Conservation (phyloP, 2,329 filamentous ascomycete genomes). For the Arachnomyces sp. region DNA sequence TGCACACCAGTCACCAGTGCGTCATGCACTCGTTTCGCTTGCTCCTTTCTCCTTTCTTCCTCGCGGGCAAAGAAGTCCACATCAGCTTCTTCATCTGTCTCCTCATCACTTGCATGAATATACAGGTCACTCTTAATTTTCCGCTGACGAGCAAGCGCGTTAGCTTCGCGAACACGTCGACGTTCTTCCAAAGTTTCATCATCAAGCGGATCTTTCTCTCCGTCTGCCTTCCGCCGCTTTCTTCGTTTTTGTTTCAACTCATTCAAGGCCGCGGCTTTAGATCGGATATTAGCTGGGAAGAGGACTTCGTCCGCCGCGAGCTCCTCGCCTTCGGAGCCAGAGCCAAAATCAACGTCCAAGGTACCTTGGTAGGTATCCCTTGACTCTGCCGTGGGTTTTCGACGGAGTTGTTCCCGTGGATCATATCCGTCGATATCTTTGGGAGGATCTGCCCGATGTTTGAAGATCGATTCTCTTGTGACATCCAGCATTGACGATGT, state of each 20-base stretch:
- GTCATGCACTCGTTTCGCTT: conserved; percentile 41
- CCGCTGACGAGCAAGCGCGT: conserved; percentile 64
- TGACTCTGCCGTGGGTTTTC: conserved; percentile 47
- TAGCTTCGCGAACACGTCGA: conserved; percentile 53
- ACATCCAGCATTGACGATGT: conserved; percentile 59
- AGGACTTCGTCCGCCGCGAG: conserved; percentile 51
- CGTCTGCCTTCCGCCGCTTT: conserved; percentile 43
- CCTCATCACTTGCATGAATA: conserved; percentile 78
- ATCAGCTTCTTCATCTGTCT: conserved; percentile 69
- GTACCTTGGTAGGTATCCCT: conserved; percentile 24
- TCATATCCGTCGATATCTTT: conserved; percentile 65
- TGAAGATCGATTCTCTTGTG: conserved; percentile 62
- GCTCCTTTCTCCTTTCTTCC: conserved; percentile 54
- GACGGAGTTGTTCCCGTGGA: conserved; percentile 70
- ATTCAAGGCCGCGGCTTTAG: conserved; percentile 46
- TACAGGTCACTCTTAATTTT: conserved; percentile 80
- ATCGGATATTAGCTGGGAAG: conserved; percentile 52
- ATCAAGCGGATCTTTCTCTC: conserved; percentile 50
- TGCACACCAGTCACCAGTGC: conserved; percentile 36
- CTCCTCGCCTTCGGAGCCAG: conserved; percentile 57
- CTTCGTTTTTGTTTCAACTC: conserved; percentile 54
- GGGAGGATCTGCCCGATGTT: conserved; percentile 69
- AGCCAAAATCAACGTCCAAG: conserved; percentile 56
- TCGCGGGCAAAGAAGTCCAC: conserved; percentile 70
- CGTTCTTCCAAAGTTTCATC: conserved; percentile 53